Conservation (phyloP, 1,284 basidiomycete genomes). For the Porphyrellus sp. region DNA sequence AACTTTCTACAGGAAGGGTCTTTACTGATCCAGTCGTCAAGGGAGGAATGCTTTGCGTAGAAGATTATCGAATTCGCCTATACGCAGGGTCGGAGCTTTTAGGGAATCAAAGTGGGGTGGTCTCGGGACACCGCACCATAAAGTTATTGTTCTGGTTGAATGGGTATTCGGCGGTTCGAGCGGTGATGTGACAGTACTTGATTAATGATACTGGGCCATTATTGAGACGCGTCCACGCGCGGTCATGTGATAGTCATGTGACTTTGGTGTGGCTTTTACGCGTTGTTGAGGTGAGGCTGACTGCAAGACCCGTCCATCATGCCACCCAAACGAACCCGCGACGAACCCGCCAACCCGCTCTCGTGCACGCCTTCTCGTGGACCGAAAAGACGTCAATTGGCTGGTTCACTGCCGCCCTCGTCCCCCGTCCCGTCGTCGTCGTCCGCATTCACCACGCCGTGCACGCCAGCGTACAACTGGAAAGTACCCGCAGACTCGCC, state of each 20-base stretch:
- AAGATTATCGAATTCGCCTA: too few species aligned
- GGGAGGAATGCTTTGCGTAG: too few species aligned
- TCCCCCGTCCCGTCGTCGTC: conserved; percentile 29
- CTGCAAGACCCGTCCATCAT: conserved; percentile 17
- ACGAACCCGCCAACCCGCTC: conserved; percentile 15
- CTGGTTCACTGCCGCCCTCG: conserved; percentile 28
- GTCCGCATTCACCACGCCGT: conserved; percentile 26
- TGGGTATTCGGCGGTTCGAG: too few species aligned
- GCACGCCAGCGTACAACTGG: conserved; percentile 29
- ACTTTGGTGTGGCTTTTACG: conserved; percentile 9
- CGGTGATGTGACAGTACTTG: too few species aligned
- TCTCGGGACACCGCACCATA: too few species aligned
- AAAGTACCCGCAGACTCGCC: conserved; percentile 49
- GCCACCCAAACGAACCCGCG: conserved; percentile 28
- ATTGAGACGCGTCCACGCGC: conserved; percentile 2
- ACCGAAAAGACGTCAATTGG: conserved; percentile 31
- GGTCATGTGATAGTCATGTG: conserved; percentile 27
- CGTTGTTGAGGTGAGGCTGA: conserved; percentile 15
- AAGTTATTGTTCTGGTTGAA: too few species aligned
- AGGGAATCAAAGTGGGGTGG: too few species aligned
- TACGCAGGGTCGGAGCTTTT: too few species aligned
- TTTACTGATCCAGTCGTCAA: too few species aligned
- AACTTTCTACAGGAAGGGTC: too few species aligned
- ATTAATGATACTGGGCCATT: too few species aligned
- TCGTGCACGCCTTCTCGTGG: conserved; percentile 29